Conservation (phyloP, 1,284 basidiomycete genomes). For the Fomitiporia mediterranea region DNA sequence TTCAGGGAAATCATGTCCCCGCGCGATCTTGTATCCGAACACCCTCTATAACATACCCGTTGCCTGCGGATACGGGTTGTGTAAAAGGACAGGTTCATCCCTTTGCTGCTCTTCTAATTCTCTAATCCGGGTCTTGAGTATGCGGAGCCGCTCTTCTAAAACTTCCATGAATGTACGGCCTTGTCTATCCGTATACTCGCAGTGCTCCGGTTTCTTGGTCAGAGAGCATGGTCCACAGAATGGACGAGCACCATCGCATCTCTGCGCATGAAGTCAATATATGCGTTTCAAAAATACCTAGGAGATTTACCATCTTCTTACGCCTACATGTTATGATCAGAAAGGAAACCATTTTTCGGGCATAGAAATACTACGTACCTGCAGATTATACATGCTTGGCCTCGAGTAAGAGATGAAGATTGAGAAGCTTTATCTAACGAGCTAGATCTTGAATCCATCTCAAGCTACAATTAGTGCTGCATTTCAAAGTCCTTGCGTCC, state of each 20-base stretch:
- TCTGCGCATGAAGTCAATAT: neutral
- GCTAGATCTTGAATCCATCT: neutral
- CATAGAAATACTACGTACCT: constrained; percentile 4
- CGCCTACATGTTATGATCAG: constrained; percentile 4
- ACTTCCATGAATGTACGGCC: constrained; percentile 18
- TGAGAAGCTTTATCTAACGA: neutral
- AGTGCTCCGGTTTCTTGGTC: constrained; percentile 6
- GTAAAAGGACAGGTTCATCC: constrained; percentile 8
- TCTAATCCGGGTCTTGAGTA: constrained; percentile 11
- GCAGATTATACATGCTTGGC: constrained; percentile 18
- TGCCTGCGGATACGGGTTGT: constrained; percentile 7
- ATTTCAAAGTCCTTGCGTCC: neutral
- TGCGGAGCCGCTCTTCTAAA: constrained; percentile 16
- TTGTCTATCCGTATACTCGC: constrained; percentile 20
- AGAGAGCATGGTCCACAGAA: constrained; percentile 18
- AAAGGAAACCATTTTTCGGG: neutral
- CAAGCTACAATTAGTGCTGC: neutral
- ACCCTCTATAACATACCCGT: no score
- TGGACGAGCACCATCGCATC: constrained; percentile 18
- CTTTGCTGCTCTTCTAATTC: constrained; percentile 13
- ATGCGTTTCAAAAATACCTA: neutral
- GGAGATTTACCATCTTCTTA: constrained; percentile 15
- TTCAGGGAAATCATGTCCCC: no score
- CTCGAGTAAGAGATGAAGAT: neutral
- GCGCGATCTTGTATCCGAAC: no score